Conservation (phyloP, 805 yeast species). For the Saccharomycopsis fibuligera region DNA sequence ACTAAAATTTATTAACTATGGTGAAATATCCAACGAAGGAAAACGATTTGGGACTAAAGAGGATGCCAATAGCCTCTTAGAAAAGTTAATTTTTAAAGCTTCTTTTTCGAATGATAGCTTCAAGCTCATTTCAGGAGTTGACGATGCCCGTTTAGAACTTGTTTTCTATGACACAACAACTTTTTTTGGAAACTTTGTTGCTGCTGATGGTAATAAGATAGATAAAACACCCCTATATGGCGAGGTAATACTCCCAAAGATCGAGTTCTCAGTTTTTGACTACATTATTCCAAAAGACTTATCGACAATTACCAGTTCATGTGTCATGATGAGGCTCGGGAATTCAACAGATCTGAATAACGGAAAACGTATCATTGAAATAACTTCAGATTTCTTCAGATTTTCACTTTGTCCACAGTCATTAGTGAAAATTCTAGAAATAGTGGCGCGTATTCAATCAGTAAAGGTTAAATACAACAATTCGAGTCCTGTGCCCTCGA, state of each 20-base stretch:
- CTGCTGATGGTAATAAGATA: background rate
- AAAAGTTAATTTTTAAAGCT: conserved; percentile 7
- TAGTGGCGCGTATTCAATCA: conserved; percentile 17
- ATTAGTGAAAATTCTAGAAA: conserved; percentile 34
- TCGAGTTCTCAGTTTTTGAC: conserved; percentile 8
- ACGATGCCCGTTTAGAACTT: conserved; percentile 3
- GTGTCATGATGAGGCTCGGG: conserved; percentile 37
- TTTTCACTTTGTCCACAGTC: conserved; percentile 50
- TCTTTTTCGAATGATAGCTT: background rate
- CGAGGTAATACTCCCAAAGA: conserved; percentile 1
- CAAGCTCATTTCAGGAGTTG: background rate
- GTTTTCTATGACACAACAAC: background rate
- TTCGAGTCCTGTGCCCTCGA: background rate
- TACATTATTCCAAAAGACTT: conserved; percentile 23
- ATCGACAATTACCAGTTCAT: conserved; percentile 40
- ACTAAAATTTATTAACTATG: too few relatives aligned
- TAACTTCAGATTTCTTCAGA: conserved; percentile 51
- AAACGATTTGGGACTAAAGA: too few relatives aligned
- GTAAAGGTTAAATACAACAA: background rate
- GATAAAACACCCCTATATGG: conserved; percentile 2
- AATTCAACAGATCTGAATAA: conserved; percentile 29
- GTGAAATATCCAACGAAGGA: too few relatives aligned
- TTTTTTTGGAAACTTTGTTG: conserved; percentile 1
- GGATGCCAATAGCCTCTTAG: too few relatives aligned
- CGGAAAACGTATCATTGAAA: conserved; percentile 6